A percentile compares a stretch with the other conserved stretches of the same genome.
Evolutionary conservation across 148 eudicot species (phyloP).

Genomic region (Fagopyrum esculentum): DNA sequence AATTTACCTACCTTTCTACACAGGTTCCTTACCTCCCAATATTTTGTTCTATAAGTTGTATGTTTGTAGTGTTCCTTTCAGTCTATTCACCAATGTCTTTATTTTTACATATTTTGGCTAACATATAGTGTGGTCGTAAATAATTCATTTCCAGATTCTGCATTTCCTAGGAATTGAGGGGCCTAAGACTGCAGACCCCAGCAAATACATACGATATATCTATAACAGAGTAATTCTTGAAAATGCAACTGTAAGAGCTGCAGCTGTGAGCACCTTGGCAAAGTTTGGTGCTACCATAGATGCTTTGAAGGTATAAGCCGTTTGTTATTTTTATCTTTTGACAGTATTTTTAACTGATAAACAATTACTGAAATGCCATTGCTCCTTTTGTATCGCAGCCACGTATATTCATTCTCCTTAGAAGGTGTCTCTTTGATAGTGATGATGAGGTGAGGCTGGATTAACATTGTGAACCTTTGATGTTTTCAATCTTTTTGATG

Average conservation of each 20-base stretch:
- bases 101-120: background rate
- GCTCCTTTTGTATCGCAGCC: slow-evolving; percentile 54
- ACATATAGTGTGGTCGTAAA: background rate
- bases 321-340: slow-evolving; percentile 9
- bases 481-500: slow-evolving; percentile 8
- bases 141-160: slow-evolving; percentile 47
- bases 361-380: slow-evolving; percentile 9
- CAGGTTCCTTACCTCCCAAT: slow-evolving; percentile 31
- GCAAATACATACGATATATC: slow-evolving; percentile 88
- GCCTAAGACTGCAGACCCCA: slow-evolving; percentile 91
- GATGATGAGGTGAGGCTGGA: slow-evolving; percentile 82
- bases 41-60: background rate
- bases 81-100: background rate
- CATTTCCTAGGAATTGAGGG: slow-evolving; percentile 98
- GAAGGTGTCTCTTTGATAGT: slow-evolving; percentile 91
- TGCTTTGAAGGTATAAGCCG: slow-evolving; percentile 59
- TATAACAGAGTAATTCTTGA: slow-evolving; percentile 92
- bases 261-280: slow-evolving; percentile 96
- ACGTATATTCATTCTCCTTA: slow-evolving; percentile 69
- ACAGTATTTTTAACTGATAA: background rate
- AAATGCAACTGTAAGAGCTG: slow-evolving; percentile 96
- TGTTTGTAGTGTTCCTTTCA: background rate
- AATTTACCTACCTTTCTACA: slow-evolving; percentile 93
- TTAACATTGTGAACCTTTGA: background rate
- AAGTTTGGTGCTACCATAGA: slow-evolving; percentile 91